These are phyloP conservation scores for Cryphonectria radicalis DNA, from an alignment of 2,329 filamentous ascomycete genomes.

Conservation along the genomic window DNA sequence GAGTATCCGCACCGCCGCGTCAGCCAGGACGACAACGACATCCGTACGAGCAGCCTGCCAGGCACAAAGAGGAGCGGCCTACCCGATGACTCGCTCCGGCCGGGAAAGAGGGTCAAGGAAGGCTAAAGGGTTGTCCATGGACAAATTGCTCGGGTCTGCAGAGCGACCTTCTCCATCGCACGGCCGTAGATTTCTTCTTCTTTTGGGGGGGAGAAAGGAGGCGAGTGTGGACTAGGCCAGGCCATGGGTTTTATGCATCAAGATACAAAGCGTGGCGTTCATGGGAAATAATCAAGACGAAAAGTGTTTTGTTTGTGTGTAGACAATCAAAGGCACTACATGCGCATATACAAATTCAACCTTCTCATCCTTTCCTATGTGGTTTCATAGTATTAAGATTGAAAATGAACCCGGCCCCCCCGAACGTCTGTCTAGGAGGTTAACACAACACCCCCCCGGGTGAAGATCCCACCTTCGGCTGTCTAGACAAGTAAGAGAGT, in stretches of 20 bases:
- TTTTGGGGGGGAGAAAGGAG: too few relatives aligned
- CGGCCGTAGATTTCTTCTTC: not conserved
- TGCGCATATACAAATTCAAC: not conserved
- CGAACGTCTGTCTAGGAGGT: not conserved
- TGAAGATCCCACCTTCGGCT: not conserved
- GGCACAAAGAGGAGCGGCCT: constrained; percentile 89
- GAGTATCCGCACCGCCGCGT: constrained; percentile 91
- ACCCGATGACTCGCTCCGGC: constrained; percentile 75
- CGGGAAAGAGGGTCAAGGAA: constrained; percentile 67
- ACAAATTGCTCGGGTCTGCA: not conserved
- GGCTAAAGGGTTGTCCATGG: constrained; percentile 29
- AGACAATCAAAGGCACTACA: not conserved
- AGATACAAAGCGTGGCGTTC: constrained; percentile 6
- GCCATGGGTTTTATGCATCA: not conserved
- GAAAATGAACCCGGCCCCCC: not conserved
- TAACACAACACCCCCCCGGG: not conserved
- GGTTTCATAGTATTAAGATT: not conserved
- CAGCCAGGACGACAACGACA: constrained; percentile 94
- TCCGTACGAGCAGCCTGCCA: constrained; percentile 84
- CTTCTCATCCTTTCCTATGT: not conserved
- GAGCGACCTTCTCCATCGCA: not conserved
- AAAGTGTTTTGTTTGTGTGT: not conserved
- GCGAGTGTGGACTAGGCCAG: not conserved
- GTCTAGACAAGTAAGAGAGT: not conserved
- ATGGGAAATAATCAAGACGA: not conserved